Percentiles rank a stretch among this genome's conserved stretches.
Conservation (phyloP, 1,284 basidiomycete genomes). For the Cryptococcus wingfieldii region DNA sequence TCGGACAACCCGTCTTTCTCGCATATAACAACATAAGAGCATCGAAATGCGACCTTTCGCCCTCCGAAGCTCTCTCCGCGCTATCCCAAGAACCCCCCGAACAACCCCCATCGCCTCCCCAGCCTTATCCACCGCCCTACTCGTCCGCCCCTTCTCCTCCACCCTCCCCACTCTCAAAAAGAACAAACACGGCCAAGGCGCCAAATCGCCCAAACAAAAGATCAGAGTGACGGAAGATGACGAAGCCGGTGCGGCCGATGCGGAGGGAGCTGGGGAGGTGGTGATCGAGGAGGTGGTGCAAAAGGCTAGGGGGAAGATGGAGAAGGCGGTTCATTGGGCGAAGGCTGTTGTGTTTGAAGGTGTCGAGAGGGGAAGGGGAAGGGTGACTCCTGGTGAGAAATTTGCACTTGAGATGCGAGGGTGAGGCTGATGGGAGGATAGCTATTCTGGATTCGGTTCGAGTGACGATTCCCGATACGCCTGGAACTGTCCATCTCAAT, state of each 20-base stretch:
- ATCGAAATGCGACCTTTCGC: constrained; percentile 1
- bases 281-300: constrained; percentile 22
- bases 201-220: constrained; percentile 17
- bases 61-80: not conserved
- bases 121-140: not conserved
- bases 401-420: not conserved
- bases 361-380: constrained; percentile 43
- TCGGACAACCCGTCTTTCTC: not conserved
- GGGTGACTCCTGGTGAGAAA: constrained; percentile 42
- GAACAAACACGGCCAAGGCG: constrained; percentile 17
- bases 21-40: not conserved
- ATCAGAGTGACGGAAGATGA: constrained; percentile 9
- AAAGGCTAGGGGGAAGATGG: constrained; percentile 37
- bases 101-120: not conserved
- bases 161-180: constrained; percentile 27
- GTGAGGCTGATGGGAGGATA: constrained; percentile 9
- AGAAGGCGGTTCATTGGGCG: constrained; percentile 44
- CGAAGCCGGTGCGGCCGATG: constrained; percentile 15
- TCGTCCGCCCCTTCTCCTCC: constrained; percentile 19
- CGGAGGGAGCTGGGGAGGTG: constrained; percentile 15
- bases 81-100: not conserved
- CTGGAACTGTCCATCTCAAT: constrained; percentile 32
- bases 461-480: constrained; percentile 31
- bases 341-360: constrained; percentile 41
- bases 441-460: constrained; percentile 45